These are phyloP conservation scores for Rhodotorula sp. DNA, from an alignment of 1,284 basidiomycete genomes.

Conservation along the genomic window DNA sequence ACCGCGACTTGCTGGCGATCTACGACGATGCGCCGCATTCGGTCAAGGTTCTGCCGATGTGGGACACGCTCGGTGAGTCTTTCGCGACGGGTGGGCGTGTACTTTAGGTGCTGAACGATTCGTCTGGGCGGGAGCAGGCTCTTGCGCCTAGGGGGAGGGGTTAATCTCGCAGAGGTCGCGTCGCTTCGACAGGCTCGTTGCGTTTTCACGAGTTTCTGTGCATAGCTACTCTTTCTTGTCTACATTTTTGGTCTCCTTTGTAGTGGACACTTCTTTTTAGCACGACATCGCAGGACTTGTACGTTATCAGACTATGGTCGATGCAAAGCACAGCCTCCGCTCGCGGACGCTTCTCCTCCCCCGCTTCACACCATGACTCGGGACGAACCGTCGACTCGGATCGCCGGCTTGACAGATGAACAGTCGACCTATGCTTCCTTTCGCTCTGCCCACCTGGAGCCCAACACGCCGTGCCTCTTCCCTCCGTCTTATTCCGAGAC, in stretches of 20 bases:
- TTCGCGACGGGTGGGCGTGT: no score
- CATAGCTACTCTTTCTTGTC: no score
- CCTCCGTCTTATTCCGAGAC: neutral
- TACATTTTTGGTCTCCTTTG: no score
- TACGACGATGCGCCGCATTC: constrained; percentile 57
- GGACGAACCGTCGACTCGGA: neutral
- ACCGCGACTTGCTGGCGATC: constrained; percentile 72
- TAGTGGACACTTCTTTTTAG: no score
- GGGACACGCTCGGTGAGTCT: constrained; percentile 10
- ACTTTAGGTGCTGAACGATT: no score
- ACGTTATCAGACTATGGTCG: neutral
- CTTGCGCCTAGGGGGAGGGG: neutral
- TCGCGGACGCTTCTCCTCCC: no score
- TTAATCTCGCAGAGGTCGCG: no score
- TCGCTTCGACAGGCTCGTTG: no score
- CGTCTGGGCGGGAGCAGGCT: neutral
- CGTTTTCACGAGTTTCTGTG: no score
- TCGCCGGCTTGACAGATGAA: neutral
- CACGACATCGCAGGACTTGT: no score
- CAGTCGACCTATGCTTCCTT: constrained; percentile 21
- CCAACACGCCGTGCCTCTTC: constrained; percentile 31
- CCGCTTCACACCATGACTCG: no score
- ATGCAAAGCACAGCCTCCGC: neutral
- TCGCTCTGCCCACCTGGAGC: constrained; percentile 7
- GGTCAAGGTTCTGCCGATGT: constrained; percentile 4